These are phyloP conservation scores for Yamadazyma membranifaciens DNA, from an alignment of 1,139 yeast species.

Conservation along the genomic window DNA sequence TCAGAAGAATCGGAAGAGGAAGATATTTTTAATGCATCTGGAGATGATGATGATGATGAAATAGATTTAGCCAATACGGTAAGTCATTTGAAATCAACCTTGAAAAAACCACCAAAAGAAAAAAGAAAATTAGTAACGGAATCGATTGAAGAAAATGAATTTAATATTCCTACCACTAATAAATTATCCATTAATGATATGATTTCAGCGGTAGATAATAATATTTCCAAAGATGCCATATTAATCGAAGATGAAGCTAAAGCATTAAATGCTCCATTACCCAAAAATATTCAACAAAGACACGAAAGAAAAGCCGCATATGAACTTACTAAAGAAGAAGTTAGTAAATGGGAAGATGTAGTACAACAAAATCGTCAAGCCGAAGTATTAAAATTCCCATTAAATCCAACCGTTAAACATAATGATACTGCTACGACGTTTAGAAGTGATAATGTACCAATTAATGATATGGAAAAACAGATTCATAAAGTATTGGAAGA, in stretches of 20 bases:
- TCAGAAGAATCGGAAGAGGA: conserved; percentile 19
- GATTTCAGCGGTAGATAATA: conserved; percentile 60
- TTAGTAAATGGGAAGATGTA: conserved; percentile 83
- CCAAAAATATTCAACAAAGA: conserved; percentile 80
- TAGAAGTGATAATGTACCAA: conserved; percentile 44
- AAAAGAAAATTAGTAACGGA: conserved; percentile 47
- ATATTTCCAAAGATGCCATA: conserved; percentile 46
- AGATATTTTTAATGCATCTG: conserved; percentile 21
- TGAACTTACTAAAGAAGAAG: conserved; percentile 82
- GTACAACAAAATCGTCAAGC: conserved; percentile 79
- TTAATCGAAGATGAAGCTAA: conserved; percentile 47
- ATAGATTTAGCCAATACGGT: conserved; percentile 37
- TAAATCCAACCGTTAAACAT: conserved; percentile 49
- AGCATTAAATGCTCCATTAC: conserved; percentile 77
- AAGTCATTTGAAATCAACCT: conserved; percentile 25
- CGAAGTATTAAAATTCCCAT: conserved; percentile 77
- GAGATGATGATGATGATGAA: conserved; percentile 21
- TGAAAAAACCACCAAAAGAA: conserved; percentile 34
- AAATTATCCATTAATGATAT: conserved; percentile 72
- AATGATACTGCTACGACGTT: conserved; percentile 56
- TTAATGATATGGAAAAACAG: conserved; percentile 66
- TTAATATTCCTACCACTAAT: conserved; percentile 59
- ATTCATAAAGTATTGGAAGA: conserved; percentile 60
- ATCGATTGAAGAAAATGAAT: conserved; percentile 68
- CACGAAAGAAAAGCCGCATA: conserved; percentile 90